Evolutionary conservation across 768 basidiomycete species (phyloP).

Genomic region (Calocybe cyanea): DNA sequence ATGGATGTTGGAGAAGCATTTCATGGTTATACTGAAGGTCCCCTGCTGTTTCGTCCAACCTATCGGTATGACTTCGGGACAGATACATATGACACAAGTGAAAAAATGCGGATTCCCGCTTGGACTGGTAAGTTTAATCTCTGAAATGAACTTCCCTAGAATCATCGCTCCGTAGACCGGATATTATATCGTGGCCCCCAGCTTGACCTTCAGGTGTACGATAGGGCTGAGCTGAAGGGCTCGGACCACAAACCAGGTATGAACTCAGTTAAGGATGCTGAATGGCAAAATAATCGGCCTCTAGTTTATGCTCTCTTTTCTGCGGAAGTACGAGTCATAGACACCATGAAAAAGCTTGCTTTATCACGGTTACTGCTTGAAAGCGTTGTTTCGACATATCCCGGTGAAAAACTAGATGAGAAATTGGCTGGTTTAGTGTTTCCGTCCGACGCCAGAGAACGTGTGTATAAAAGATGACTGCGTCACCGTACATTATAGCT

Average conservation of each 20-base stretch:
- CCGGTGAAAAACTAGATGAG: slow-evolving; percentile 68
- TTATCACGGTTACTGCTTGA: slow-evolving; percentile 68
- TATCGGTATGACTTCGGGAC: slow-evolving; percentile 87
- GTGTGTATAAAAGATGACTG: slow-evolving; percentile 28
- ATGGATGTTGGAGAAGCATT: slow-evolving; percentile 79
- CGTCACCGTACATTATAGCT: not conserved
- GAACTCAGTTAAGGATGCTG: slow-evolving; percentile 1
- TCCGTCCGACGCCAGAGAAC: slow-evolving; percentile 37
- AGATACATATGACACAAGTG: slow-evolving; percentile 89
- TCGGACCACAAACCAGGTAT: slow-evolving; percentile 95
- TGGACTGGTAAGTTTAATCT: slow-evolving; percentile 75
- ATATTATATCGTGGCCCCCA: slow-evolving; percentile 75
- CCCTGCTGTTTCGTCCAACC: slow-evolving; percentile 88
- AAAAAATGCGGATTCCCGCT: slow-evolving; percentile 94
- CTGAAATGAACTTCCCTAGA: too few relatives aligned
- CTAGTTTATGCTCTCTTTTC: slow-evolving; percentile 84
- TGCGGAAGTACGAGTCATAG: slow-evolving; percentile 74
- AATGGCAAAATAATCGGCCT: not conserved
- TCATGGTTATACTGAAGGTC: slow-evolving; percentile 82
- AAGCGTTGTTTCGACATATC: slow-evolving; percentile 54
- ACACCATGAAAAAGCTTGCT: slow-evolving; percentile 66
- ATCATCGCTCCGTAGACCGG: slow-evolving; percentile 57
- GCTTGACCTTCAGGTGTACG: slow-evolving; percentile 76
- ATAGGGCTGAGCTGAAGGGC: slow-evolving; percentile 78
- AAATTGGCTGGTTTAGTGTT: slow-evolving; percentile 61